Conservation (phyloP, 169 alveolate species). For the Amoebophrya sp. region DNA sequence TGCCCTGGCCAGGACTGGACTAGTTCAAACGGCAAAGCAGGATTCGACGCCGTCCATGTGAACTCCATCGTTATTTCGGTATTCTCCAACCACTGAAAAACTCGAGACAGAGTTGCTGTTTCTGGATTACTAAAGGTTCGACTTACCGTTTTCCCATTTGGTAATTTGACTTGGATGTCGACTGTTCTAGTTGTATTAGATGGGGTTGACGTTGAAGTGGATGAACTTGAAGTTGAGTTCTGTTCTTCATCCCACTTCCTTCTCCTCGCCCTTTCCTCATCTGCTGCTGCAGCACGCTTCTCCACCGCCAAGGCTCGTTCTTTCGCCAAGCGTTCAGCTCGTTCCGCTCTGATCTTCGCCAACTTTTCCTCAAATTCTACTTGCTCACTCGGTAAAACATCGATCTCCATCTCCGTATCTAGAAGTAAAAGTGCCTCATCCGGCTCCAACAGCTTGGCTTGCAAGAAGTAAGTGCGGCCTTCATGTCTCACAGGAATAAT, state of each 20-base stretch:
- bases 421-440: background rate
- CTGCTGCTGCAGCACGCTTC: background rate
- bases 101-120: background rate
- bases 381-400: background rate
- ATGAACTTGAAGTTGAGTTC: too few relatives aligned
- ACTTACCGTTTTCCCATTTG: background rate
- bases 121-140: background rate
- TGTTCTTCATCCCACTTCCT: background rate
- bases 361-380: background rate
- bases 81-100: background rate
- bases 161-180: background rate
- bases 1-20: slow-evolving; percentile 18
- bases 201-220: too few relatives aligned
- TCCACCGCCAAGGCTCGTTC: too few relatives aligned
- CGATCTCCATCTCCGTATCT: background rate
- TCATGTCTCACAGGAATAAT: background rate
- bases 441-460: slow-evolving; percentile 16
- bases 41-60: background rate
- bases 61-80: background rate
- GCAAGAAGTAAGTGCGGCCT: background rate
- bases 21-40: background rate
- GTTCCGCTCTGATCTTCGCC: background rate
- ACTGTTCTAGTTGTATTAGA: background rate
- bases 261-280: background rate
- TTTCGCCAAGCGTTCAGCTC: background rate